These are phyloP conservation scores for Rhizopogon vinicolor DNA, from an alignment of 768 basidiomycete genomes.

Conservation along the genomic window DNA sequence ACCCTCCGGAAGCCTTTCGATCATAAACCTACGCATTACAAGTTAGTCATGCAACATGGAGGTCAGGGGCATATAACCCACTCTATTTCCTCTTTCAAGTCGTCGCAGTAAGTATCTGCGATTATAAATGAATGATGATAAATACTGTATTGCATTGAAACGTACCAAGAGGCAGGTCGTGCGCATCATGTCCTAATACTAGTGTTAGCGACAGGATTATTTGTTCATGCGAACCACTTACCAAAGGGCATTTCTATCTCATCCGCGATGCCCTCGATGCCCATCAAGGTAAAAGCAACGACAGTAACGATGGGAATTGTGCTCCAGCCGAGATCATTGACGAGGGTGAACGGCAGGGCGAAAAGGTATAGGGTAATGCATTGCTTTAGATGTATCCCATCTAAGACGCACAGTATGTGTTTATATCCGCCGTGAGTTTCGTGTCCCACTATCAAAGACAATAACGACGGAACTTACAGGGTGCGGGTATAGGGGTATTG, in stretches of 20 bases:
- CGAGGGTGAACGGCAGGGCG: constrained; percentile 82
- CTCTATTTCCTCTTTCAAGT: constrained; percentile 83
- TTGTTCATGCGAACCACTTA: constrained; percentile 22
- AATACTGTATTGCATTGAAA: neutral
- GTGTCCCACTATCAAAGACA: neutral
- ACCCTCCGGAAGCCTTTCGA: constrained; percentile 66
- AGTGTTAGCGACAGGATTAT: constrained; percentile 4
- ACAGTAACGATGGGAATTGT: constrained; percentile 84
- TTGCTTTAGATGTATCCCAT: constrained; percentile 92
- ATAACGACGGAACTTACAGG: constrained; percentile 42
- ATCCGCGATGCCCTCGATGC: constrained; percentile 93
- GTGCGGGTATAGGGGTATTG: constrained; percentile 78
- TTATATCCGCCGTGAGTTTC: neutral
- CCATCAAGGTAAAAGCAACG: constrained; percentile 89
- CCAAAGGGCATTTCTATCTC: constrained; percentile 96
- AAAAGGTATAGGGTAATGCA: constrained; percentile 92
- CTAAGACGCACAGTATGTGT: constrained; percentile 31
- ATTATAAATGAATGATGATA: neutral
- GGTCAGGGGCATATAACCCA: constrained; percentile 33
- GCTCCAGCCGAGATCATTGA: constrained; percentile 77
- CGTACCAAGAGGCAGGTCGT: constrained; percentile 77
- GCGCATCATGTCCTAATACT: constrained; percentile 48
- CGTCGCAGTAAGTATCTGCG: constrained; percentile 78
- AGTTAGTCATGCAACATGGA: constrained; percentile 5
- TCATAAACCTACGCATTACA: constrained; percentile 49